phyloP scores from a whole-genome alignment of 306 rosid genomes.

The Heteromeles arbutifolia region DNA sequence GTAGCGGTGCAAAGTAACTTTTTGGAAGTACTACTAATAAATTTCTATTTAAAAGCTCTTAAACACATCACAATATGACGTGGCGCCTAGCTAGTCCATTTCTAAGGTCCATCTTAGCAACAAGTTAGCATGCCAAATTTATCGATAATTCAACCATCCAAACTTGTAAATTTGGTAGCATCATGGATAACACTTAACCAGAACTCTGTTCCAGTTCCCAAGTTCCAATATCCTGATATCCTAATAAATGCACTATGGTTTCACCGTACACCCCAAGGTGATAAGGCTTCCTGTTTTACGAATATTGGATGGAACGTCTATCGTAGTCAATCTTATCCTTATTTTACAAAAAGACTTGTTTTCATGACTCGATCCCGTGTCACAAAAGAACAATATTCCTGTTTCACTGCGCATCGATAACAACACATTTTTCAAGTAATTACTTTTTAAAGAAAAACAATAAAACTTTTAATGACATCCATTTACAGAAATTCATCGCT shows the following conservation, averaged over 20 bases:
- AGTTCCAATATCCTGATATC: background rate
- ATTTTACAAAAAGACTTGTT: too few relatives aligned
- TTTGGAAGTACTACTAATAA: too few relatives aligned
- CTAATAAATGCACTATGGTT: background rate
- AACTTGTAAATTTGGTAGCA: background rate
- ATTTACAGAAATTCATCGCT: background rate
- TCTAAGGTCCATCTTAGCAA: background rate
- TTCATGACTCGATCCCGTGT: too few relatives aligned
- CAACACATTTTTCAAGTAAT: too few relatives aligned
- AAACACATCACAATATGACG: background rate
- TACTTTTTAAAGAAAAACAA: too few relatives aligned
- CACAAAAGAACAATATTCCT: too few relatives aligned
- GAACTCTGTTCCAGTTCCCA: background rate
- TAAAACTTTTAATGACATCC: background rate
- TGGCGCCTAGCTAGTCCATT: background rate
- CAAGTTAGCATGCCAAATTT: background rate
- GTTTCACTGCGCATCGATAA: too few relatives aligned
- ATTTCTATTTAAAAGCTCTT: too few relatives aligned
- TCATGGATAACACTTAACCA: background rate
- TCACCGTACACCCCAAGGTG: background rate
- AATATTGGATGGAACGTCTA: accelerated
- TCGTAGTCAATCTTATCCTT: accelerated
- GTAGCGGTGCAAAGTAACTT: too few relatives aligned
- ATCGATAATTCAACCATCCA: background rate
- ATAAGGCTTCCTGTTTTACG: accelerated